Conservation (phyloP, 1,284 basidiomycete genomes). For the Apiotrichum brassicae region DNA sequence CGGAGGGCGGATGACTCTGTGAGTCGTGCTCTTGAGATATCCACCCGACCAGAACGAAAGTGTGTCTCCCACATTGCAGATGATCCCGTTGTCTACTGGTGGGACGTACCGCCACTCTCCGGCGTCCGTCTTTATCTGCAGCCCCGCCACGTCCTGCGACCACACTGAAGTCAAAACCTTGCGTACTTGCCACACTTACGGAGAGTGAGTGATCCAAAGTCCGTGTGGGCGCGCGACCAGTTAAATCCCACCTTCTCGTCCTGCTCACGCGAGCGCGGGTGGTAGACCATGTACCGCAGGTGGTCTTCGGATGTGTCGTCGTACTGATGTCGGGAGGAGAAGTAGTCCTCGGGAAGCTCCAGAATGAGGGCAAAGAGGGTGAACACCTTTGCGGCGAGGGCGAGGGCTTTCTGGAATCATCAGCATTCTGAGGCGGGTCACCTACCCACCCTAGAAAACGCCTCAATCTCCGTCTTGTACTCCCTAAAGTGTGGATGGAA, state of each 20-base stretch:
- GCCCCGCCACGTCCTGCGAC: slow-evolving; percentile 30
- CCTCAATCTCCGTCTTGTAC: slow-evolving; percentile 1
- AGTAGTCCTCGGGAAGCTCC: slow-evolving; percentile 37
- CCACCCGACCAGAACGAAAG: slow-evolving; percentile 34
- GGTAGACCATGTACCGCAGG: slow-evolving; percentile 35
- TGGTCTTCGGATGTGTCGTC: slow-evolving; percentile 28
- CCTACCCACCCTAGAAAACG: slow-evolving; percentile 6
- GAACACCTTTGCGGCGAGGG: slow-evolving; percentile 21
- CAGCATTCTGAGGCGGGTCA: neutral
- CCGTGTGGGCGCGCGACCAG: slow-evolving; percentile 32
- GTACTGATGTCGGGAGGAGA: slow-evolving; percentile 32
- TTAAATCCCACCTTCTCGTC: slow-evolving; percentile 26
- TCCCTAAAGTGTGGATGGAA: slow-evolving; percentile 27
- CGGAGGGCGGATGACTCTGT: slow-evolving; percentile 29
- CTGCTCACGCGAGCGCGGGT: slow-evolving; percentile 27
- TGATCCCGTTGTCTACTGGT: slow-evolving; percentile 24
- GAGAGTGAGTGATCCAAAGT: slow-evolving; percentile 30
- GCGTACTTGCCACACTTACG: too few species aligned
- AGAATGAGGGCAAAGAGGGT: slow-evolving; percentile 33
- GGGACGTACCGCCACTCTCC: slow-evolving; percentile 31
- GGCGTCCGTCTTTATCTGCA: slow-evolving; percentile 29
- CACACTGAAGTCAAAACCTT: too few species aligned
- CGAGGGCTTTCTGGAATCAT: slow-evolving; percentile 5
- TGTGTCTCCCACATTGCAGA: slow-evolving; percentile 35
- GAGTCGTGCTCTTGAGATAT: slow-evolving; percentile 29